Conservation (phyloP, 2,329 filamentous ascomycete species). For the Apiospora malaysiana region DNA sequence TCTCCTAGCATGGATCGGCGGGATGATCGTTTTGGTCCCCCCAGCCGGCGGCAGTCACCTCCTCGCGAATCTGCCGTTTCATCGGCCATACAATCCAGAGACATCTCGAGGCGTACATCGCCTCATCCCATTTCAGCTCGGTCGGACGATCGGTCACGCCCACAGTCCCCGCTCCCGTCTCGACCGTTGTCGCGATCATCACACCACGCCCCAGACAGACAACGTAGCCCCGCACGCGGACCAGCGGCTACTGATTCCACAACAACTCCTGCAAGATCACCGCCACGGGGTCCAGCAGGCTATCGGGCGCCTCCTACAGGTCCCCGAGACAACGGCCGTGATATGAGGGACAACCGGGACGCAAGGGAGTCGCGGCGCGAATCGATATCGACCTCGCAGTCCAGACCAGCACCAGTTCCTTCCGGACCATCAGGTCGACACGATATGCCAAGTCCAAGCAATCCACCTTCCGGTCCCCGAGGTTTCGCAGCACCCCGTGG, state of each 20-base stretch:
- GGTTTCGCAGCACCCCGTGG: constrained; percentile 55
- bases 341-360: constrained; percentile 46
- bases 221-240: constrained; percentile 32
- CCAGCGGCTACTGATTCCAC: constrained; percentile 27
- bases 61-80: constrained; percentile 54
- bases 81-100: constrained; percentile 56
- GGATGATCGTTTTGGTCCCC: constrained; percentile 46
- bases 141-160: constrained; percentile 53
- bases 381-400: constrained; percentile 39
- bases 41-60: constrained; percentile 51
- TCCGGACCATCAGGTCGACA: constrained; percentile 37
- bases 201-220: constrained; percentile 32
- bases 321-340: constrained; percentile 36
- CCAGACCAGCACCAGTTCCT: constrained; percentile 30
- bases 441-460: constrained; percentile 52
- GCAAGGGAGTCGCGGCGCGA: constrained; percentile 10
- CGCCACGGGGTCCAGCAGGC: constrained; percentile 61
- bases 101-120: constrained; percentile 57
- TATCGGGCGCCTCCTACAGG: constrained; percentile 58
- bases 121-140: constrained; percentile 56
- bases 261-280: constrained; percentile 47
- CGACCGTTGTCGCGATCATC: constrained; percentile 40
- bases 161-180: constrained; percentile 45
- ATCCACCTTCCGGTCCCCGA: constrained; percentile 60
- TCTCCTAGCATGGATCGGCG: constrained; percentile 58